These are phyloP conservation scores for Calocybe gambosa DNA, from an alignment of 1,284 basidiomycete species.

Conservation along the genomic window DNA sequence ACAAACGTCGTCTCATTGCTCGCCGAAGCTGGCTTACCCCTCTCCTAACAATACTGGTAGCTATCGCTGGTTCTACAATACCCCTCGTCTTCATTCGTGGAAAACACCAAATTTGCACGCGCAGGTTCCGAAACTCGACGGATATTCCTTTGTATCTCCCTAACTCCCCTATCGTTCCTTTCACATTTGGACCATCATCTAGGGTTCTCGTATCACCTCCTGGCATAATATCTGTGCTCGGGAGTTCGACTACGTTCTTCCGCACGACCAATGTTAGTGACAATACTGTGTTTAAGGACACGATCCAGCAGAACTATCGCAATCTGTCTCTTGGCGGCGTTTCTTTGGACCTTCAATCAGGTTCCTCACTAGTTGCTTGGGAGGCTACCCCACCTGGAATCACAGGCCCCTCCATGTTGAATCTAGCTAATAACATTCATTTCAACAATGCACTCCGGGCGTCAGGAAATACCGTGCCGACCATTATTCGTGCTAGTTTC, in stretches of 20 bases:
- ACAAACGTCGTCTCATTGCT: conserved; percentile 63
- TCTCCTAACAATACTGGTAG: conserved; percentile 53
- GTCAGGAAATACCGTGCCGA: conserved; percentile 34
- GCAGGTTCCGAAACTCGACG: conserved; percentile 28
- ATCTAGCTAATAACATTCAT: conserved; percentile 61
- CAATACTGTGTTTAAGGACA: conserved; percentile 49
- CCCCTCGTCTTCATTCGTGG: conserved; percentile 59
- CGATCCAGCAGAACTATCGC: conserved; percentile 40
- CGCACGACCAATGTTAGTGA: conserved; percentile 35
- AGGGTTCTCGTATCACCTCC: conserved; percentile 41
- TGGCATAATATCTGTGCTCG: conserved; percentile 36
- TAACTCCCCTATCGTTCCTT: conserved; percentile 29
- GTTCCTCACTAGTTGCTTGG: conserved; percentile 54
- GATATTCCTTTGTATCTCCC: conserved; percentile 45
- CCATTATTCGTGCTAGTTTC: conserved; percentile 51
- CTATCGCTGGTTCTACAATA: conserved; percentile 57
- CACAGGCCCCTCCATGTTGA: conserved; percentile 55
- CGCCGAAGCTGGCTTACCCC: conserved; percentile 67
- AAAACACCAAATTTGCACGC: conserved; percentile 45
- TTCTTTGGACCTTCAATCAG: conserved; percentile 44
- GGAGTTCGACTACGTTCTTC: conserved; percentile 27
- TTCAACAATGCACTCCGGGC: conserved; percentile 53
- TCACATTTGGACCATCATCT: conserved; percentile 18
- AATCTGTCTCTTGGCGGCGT: conserved; percentile 56
- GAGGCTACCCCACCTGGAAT: conserved; percentile 50